phyloP scores from a whole-genome alignment of 2,329 filamentous ascomycete species.

The Ceratocystis variospora region DNA sequence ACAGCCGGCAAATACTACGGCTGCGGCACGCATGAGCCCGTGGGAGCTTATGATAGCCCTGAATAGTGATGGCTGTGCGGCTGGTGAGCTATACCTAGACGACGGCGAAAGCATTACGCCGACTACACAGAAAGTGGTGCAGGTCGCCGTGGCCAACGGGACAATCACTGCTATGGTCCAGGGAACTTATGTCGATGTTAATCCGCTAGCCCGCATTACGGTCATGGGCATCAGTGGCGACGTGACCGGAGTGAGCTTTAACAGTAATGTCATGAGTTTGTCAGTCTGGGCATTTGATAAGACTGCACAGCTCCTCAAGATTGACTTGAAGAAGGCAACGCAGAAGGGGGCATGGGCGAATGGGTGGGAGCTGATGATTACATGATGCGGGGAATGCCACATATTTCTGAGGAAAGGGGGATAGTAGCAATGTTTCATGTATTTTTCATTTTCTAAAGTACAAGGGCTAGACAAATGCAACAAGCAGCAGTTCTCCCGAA shows the following conservation, averaged over 20 bases:
- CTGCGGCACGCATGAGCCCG: conserved; percentile 45
- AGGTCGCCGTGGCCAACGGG: conserved; percentile 32
- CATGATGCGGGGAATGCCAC: not conserved
- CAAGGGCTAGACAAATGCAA: no score
- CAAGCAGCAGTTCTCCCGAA: no score
- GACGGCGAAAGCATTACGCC: conserved; percentile 59
- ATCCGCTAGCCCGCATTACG: conserved; percentile 47
- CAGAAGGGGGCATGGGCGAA: conserved; percentile 43
- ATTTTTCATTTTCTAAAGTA: no score
- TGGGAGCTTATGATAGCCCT: conserved; percentile 62
- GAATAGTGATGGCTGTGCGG: conserved; percentile 45
- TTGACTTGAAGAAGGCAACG: conserved; percentile 39
- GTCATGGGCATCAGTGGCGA: conserved; percentile 40
- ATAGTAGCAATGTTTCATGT: no score
- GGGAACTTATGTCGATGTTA: conserved; percentile 43
- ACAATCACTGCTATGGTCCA: conserved; percentile 34
- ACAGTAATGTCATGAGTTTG: conserved; percentile 32
- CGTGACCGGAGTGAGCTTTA: conserved; percentile 36
- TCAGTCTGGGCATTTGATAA: conserved; percentile 35
- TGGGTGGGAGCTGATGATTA: conserved; percentile 34
- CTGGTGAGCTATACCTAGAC: conserved; percentile 59
- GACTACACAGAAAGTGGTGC: conserved; percentile 38
- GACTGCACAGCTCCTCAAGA: conserved; percentile 34
- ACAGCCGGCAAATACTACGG: conserved; percentile 47
- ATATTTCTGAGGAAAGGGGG: no score